These are phyloP conservation scores for Ogataea siamensis DNA, from an alignment of 805 yeast species.

Conservation along the genomic window DNA sequence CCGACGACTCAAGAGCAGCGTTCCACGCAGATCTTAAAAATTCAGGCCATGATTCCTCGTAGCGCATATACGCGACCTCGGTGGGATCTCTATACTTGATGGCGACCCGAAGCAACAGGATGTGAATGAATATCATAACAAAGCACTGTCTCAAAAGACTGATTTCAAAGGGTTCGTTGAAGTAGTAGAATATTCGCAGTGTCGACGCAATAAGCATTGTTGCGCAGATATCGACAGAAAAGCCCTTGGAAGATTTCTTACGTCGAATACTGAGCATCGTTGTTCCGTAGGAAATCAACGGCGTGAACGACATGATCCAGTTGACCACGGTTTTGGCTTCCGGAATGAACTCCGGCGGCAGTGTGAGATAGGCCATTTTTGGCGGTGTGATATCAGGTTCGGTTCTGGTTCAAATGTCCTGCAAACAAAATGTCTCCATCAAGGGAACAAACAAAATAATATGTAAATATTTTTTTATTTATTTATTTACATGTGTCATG, in stretches of 20 bases:
- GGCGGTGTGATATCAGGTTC: neutral
- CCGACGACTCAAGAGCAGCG: neutral
- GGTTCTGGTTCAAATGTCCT: neutral
- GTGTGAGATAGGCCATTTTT: constrained; percentile 31
- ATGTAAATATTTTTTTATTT: neutral
- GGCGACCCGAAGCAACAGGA: constrained; percentile 60
- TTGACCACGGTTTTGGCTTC: constrained; percentile 47
- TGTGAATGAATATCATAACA: constrained; percentile 82
- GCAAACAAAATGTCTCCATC: neutral
- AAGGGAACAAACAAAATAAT: constrained; percentile 3
- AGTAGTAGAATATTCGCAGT: constrained; percentile 70
- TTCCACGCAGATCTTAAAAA: constrained; percentile 19
- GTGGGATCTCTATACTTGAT: constrained; percentile 50
- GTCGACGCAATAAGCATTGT: constrained; percentile 82
- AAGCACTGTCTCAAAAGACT: constrained; percentile 74
- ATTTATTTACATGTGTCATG: constrained; percentile 6
- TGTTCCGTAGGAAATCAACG: constrained; percentile 82
- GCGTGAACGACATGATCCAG: constrained; percentile 72
- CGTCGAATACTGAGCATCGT: constrained; percentile 68
- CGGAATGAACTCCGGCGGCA: constrained; percentile 34
- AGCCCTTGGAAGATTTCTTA: constrained; percentile 68
- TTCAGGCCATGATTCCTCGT: constrained; percentile 30
- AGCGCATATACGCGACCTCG: constrained; percentile 34
- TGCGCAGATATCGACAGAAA: constrained; percentile 89
- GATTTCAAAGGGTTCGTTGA: constrained; percentile 78